These are phyloP conservation scores for Apiospora kogelbergensis DNA, from an alignment of 2,329 filamentous ascomycete genomes.

Conservation along the genomic window DNA sequence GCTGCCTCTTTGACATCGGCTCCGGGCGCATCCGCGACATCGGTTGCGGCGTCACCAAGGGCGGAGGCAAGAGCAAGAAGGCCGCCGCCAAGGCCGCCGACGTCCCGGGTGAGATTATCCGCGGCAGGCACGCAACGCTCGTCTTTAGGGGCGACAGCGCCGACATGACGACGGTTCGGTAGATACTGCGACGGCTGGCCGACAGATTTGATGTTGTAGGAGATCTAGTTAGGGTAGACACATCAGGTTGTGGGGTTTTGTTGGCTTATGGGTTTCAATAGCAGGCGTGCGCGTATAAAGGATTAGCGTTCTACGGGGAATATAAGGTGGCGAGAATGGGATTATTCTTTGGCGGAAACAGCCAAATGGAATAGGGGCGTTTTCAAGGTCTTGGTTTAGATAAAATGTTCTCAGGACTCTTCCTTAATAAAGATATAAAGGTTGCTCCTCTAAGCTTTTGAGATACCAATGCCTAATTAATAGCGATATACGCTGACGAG, in stretches of 20 bases:
- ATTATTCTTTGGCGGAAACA: not conserved
- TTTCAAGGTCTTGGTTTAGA: not conserved
- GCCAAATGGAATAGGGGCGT: not conserved
- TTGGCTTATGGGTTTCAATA: not conserved
- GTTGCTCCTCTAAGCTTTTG: not conserved
- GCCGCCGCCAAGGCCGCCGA: constrained; percentile 12
- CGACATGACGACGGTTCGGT: constrained; percentile 22
- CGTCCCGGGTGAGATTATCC: constrained; percentile 36
- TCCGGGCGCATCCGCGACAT: constrained; percentile 50
- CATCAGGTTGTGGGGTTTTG: not conserved
- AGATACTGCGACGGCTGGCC: not conserved
- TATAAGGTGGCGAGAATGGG: not conserved
- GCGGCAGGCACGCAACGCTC: constrained; percentile 49
- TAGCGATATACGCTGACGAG: not conserved
- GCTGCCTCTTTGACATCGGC: constrained; percentile 69
- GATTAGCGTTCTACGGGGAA: not conserved
- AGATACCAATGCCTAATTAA: not conserved
- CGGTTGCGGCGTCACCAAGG: constrained; percentile 39
- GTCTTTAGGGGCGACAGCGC: constrained; percentile 44
- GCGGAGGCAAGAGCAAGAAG: constrained; percentile 7
- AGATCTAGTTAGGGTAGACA: not conserved
- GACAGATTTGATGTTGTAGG: not conserved
- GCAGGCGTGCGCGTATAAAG: not conserved
- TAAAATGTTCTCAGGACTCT: not conserved
- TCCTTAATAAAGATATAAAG: not conserved